These are phyloP conservation scores for Coemansia sp. DNA, from an alignment of 192 early-diverging fungal species.

Conservation along the genomic window DNA sequence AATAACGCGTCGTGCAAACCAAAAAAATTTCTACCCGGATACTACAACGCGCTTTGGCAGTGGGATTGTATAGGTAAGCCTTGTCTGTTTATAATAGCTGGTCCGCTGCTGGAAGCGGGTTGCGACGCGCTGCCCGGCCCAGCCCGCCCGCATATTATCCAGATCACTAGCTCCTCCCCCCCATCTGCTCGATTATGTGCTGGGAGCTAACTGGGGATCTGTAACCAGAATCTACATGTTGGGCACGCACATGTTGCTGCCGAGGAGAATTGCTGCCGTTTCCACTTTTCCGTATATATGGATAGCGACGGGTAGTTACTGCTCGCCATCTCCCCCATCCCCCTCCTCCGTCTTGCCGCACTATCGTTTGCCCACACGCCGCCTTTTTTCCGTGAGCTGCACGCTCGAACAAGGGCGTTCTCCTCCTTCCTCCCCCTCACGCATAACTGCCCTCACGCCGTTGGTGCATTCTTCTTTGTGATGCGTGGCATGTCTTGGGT, in stretches of 20 bases:
- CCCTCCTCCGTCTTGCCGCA: not conserved
- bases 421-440: too few species aligned
- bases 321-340: not conserved
- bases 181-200: not conserved
- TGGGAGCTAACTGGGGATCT: not conserved
- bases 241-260: not conserved
- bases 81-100: not conserved
- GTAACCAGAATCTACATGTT: constrained; percentile 3
- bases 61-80: constrained; percentile 5
- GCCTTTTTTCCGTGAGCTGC: not conserved
- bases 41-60: too few species aligned
- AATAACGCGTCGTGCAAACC: too few species aligned
- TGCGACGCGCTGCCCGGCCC: not conserved
- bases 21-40: not conserved
- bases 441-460: too few species aligned
- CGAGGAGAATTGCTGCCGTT: not conserved
- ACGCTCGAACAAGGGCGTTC: too few species aligned
- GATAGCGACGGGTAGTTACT: not conserved
- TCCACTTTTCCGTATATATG: not conserved
- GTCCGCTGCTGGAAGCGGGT: too few species aligned
- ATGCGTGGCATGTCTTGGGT: not conserved
- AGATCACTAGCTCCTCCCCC: not conserved
- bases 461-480: not conserved
- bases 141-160: not conserved
- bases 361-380: not conserved